phyloP scores from a whole-genome alignment of 2,329 filamentous ascomycete species.

The Coniochaeta prunicola region DNA sequence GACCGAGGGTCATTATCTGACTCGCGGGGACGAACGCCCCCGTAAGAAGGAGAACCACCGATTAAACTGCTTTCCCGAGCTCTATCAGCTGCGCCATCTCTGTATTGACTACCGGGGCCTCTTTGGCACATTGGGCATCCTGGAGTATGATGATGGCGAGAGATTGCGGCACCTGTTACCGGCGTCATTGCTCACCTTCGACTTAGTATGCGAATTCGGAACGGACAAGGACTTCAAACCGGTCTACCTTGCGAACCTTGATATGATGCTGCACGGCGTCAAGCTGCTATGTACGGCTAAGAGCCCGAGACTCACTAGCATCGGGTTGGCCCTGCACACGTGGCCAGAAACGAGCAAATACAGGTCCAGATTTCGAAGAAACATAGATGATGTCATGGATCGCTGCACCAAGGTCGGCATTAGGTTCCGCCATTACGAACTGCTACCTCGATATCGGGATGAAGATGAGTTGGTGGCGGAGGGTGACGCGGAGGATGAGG shows the following conservation, averaged over 20 bases:
- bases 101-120: conserved; percentile 18
- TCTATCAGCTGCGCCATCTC: conserved; percentile 12
- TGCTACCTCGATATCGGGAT: conserved; percentile 17
- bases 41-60: conserved; percentile 20
- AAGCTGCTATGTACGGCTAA: conserved; percentile 12
- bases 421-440: conserved; percentile 15
- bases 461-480: conserved; percentile 13
- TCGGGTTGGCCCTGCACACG: conserved; percentile 17
- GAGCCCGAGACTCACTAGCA: conserved; percentile 11
- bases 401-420: conserved; percentile 14
- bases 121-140: conserved; percentile 18
- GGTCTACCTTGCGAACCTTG: conserved; percentile 17
- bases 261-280: conserved; percentile 18
- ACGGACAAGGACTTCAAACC: conserved; percentile 18
- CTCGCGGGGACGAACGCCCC: conserved; percentile 17
- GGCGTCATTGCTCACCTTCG: conserved; percentile 15
- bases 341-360: conserved; percentile 18
- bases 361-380: conserved; percentile 14
- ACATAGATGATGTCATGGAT: conserved; percentile 13
- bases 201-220: conserved; percentile 18
- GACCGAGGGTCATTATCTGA: conserved; percentile 16
- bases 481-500: neutral
- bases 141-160: conserved; percentile 19
- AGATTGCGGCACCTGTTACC: conserved; percentile 16
- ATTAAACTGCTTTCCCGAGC: conserved; percentile 16